Evolutionary conservation across 1,284 basidiomycete genomes (phyloP).

Genomic region (Heterobasidion parviporum): DNA sequence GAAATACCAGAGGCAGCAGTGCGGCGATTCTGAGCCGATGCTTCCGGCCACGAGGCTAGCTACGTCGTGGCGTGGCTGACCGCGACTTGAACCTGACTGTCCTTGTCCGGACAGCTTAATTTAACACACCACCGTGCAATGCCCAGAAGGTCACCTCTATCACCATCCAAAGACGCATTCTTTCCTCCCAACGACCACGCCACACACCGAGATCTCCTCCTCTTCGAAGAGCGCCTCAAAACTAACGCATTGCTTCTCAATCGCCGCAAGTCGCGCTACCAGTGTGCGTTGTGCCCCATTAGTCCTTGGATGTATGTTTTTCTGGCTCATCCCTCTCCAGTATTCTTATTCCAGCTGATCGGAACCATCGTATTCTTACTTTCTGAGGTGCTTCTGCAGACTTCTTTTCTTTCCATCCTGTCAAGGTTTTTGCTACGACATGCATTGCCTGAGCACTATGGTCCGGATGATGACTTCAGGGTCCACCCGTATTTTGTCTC

Average conservation of each 20-base stretch:
- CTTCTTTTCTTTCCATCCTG: constrained; percentile 57
- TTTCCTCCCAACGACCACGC: constrained; percentile 61
- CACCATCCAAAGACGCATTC: constrained; percentile 21
- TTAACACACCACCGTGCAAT: constrained; percentile 5
- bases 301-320: background rate
- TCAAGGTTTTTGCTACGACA: constrained; percentile 44
- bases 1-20: background rate
- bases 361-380: constrained; percentile 64
- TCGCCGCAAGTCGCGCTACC: constrained; percentile 79
- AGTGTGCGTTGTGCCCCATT: constrained; percentile 48
- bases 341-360: constrained; percentile 69
- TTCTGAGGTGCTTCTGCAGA: constrained; percentile 65
- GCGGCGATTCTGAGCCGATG: background rate
- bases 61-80: background rate
- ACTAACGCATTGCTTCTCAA: constrained; percentile 82
- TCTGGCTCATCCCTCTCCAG: constrained; percentile 27
- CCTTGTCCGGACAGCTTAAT: background rate
- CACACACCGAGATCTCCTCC: constrained; percentile 83
- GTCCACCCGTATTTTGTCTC: constrained; percentile 67
- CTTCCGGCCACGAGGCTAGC: background rate
- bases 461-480: constrained; percentile 28
- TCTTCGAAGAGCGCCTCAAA: constrained; percentile 96
- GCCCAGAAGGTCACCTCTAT: constrained; percentile 10
- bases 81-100: background rate
- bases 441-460: constrained; percentile 41